Evolutionary conservation across 73 alveolate species (phyloP).

Genomic region (Paramecium tetraurelia): DNA sequence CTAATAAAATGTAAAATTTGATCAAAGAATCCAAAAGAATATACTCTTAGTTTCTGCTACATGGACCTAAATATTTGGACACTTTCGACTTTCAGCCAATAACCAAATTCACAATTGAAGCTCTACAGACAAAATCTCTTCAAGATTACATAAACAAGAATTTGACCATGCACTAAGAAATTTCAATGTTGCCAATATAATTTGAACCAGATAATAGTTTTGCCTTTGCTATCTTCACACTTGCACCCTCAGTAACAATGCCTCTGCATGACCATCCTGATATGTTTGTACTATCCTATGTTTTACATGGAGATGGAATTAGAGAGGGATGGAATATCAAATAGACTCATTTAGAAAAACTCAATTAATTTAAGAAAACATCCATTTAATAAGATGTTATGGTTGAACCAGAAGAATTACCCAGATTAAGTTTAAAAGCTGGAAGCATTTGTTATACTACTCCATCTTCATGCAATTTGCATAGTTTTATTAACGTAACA

Average conservation of each 20-base stretch:
- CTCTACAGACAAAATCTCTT: neutral
- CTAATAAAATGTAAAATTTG: neutral
- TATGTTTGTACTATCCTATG: neutral
- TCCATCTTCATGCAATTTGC: neutral
- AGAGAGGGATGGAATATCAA: conserved; percentile 3
- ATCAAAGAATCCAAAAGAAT: neutral
- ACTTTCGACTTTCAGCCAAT: neutral
- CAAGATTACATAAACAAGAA: neutral
- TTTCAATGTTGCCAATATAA: neutral
- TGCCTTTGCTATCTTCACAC: conserved; percentile 1
- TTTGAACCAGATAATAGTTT: neutral
- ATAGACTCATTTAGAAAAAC: neutral
- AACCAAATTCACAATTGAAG: neutral
- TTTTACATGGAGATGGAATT: neutral
- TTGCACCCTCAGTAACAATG: neutral
- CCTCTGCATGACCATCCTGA: conserved; percentile 25
- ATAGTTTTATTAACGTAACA: neutral
- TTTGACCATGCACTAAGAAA: neutral
- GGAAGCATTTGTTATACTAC: neutral
- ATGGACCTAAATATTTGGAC: neutral
- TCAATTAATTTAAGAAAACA: neutral
- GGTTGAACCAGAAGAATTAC: neutral
- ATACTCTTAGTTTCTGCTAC: neutral
- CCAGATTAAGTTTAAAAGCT: neutral
- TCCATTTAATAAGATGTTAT: neutral